Conservation (phyloP, 352 stramenopile species). For the Phytophthora pisi region DNA sequence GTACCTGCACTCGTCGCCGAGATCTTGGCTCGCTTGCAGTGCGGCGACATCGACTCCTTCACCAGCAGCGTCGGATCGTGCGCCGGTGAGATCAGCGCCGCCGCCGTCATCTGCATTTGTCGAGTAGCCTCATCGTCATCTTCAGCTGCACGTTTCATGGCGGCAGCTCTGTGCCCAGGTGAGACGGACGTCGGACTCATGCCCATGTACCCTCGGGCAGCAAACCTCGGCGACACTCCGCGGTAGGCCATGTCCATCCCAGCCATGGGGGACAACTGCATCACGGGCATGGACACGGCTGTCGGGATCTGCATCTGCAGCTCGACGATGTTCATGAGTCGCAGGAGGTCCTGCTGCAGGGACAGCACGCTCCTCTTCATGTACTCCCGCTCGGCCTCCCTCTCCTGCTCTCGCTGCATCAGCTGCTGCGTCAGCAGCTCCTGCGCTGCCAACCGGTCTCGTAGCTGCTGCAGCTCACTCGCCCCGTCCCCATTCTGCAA, state of each 20-base stretch:
- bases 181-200: constrained; percentile 5
- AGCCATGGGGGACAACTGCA: constrained; percentile 32
- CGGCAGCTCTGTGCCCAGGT: background rate
- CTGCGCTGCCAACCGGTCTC: constrained; percentile 35
- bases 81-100: constrained; percentile 35
- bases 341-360: constrained; percentile 74
- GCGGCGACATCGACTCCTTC: constrained; percentile 57
- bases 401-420: constrained; percentile 35
- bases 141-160: constrained; percentile 17
- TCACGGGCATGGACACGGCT: constrained; percentile 23
- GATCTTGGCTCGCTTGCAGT: constrained; percentile 66
- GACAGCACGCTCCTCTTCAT: constrained; percentile 69
- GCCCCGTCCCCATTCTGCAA: background rate
- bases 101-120: constrained; percentile 12
- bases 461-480: constrained; percentile 29
- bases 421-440: constrained; percentile 38
- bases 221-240: constrained; percentile 21
- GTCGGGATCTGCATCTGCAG: constrained; percentile 78
- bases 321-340: constrained; percentile 79
- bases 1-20: constrained; percentile 10
- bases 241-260: constrained; percentile 16
- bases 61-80: constrained; percentile 10
- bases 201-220: constrained; percentile 3
- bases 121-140: background rate
- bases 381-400: constrained; percentile 51